These are phyloP conservation scores for Stenocarpella maydis DNA, from an alignment of 2,329 filamentous ascomycete genomes.

Conservation along the genomic window DNA sequence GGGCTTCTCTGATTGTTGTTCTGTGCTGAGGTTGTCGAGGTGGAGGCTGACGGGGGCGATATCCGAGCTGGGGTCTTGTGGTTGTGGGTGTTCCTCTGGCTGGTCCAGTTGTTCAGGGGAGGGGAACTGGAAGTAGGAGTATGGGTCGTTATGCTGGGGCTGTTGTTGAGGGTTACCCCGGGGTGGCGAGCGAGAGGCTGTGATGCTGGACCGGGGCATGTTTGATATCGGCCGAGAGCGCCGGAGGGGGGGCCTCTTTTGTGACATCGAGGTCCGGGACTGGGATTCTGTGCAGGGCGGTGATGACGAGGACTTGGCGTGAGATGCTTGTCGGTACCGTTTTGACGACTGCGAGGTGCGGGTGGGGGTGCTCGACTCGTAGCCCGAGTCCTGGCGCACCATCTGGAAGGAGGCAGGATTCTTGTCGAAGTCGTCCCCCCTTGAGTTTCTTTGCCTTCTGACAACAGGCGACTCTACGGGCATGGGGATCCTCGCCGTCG, in stretches of 20 bases:
- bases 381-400: slow-evolving; percentile 66
- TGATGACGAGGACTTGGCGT: slow-evolving; percentile 41
- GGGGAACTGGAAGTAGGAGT: slow-evolving; percentile 53
- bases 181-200: slow-evolving; percentile 41
- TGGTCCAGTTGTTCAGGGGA: slow-evolving; percentile 32
- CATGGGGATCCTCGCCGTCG: slow-evolving; percentile 35
- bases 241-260: slow-evolving; percentile 52
- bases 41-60: slow-evolving; percentile 31
- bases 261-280: slow-evolving; percentile 35
- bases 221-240: slow-evolving; percentile 46
- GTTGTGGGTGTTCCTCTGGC: slow-evolving; percentile 18
- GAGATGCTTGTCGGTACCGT: slow-evolving; percentile 42
- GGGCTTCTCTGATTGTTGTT: slow-evolving; percentile 37
- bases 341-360: slow-evolving; percentile 48
- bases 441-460: slow-evolving; percentile 17
- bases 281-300: slow-evolving; percentile 33
- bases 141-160: slow-evolving; percentile 41
- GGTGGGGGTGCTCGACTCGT: slow-evolving; percentile 57
- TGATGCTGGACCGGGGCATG: slow-evolving; percentile 39
- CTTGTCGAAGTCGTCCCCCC: slow-evolving; percentile 40
- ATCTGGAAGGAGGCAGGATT: slow-evolving; percentile 51
- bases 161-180: slow-evolving; percentile 38
- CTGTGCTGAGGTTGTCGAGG: slow-evolving; percentile 32
- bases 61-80: slow-evolving; percentile 23
- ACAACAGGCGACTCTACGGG: slow-evolving; percentile 18